Conservation (phyloP, 352 stramenopile genomes). For the Pythium rishiriense region DNA sequence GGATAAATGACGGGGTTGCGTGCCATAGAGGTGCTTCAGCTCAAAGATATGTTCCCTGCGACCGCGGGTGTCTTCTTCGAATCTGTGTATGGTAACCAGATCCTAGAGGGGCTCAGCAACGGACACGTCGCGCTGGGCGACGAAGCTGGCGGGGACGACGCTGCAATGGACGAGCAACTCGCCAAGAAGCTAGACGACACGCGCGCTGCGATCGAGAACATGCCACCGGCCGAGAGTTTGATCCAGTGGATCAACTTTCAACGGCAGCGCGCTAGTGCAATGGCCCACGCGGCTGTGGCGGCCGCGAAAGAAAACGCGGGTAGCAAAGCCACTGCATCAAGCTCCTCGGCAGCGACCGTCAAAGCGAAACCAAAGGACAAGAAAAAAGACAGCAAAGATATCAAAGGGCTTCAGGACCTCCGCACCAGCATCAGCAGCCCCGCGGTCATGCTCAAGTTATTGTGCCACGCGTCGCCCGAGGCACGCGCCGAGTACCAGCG, state of each 20-base stretch:
- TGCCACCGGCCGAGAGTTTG: slow-evolving; percentile 55
- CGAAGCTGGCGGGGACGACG: slow-evolving; percentile 41
- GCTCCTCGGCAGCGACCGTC: background rate
- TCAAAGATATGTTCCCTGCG: slow-evolving; percentile 61
- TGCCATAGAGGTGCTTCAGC: slow-evolving; percentile 47
- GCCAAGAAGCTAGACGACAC: slow-evolving; percentile 31
- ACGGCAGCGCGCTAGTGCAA: slow-evolving; percentile 42
- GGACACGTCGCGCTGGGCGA: slow-evolving; percentile 54
- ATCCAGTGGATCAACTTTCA: slow-evolving; percentile 79
- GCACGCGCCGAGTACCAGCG: slow-evolving; percentile 55
- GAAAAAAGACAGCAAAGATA: slow-evolving; percentile 61
- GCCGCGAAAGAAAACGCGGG: background rate
- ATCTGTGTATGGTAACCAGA: slow-evolving; percentile 48
- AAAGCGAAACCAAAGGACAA: slow-evolving; percentile 56
- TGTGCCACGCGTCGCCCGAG: slow-evolving; percentile 59
- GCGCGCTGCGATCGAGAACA: slow-evolving; percentile 38
- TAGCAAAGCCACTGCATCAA: no score
- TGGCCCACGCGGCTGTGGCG: slow-evolving; percentile 23
- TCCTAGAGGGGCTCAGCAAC: slow-evolving; percentile 57
- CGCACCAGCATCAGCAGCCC: slow-evolving; percentile 50
- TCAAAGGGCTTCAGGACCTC: slow-evolving; percentile 69
- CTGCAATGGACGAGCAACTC: slow-evolving; percentile 44
- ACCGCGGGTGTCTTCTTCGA: slow-evolving; percentile 64
- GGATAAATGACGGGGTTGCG: no score
- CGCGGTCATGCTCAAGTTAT: slow-evolving; percentile 69